Evolutionary conservation across 352 stramenopile species (phyloP).

Genomic region (Pythium aphanidermatum): DNA sequence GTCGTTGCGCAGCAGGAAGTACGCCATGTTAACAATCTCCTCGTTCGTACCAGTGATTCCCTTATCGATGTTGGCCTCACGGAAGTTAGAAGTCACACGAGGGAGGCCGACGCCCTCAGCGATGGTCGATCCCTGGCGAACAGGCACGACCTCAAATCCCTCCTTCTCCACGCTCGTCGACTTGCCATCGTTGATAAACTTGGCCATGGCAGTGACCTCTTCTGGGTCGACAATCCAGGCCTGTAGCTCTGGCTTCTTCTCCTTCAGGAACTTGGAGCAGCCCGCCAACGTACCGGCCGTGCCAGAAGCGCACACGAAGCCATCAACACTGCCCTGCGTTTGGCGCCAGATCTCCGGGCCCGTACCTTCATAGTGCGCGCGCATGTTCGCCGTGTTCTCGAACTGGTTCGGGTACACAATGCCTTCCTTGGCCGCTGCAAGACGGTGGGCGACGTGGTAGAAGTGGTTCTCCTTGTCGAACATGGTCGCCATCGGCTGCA

Average conservation of each 20-base stretch:
- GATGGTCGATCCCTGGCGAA: conserved; percentile 79
- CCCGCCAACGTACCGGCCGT: conserved; percentile 93
- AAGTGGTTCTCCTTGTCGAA: conserved; percentile 69
- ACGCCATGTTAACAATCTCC: conserved; percentile 93
- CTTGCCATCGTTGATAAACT: conserved; percentile 65
- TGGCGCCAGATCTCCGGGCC: conserved; percentile 89
- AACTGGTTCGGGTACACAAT: conserved; percentile 69
- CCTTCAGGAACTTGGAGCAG: conserved; percentile 91
- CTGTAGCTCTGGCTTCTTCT: conserved; percentile 46
- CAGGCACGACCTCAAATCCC: conserved; percentile 86
- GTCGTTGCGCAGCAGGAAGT: conserved; percentile 87
- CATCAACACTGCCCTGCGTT: conserved; percentile 84
- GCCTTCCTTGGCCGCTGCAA: conserved; percentile 29
- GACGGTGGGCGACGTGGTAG: conserved; percentile 60
- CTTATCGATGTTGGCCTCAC: conserved; percentile 84
- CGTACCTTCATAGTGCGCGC: conserved; percentile 67
- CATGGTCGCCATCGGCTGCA: conserved; percentile 56
- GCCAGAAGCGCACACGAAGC: conserved; percentile 85
- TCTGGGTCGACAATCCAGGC: conserved; percentile 77
- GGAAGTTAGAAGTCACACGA: conserved; percentile 91
- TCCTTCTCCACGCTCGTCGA: conserved; percentile 69
- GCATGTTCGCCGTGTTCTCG: conserved; percentile 69
- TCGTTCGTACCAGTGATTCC: conserved; percentile 90
- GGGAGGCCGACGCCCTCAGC: conserved; percentile 93
- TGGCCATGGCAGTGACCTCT: conserved; percentile 81